Conservation (phyloP, 176 grass and related monocot genomes). For the Oryza glumipatula region DNA sequence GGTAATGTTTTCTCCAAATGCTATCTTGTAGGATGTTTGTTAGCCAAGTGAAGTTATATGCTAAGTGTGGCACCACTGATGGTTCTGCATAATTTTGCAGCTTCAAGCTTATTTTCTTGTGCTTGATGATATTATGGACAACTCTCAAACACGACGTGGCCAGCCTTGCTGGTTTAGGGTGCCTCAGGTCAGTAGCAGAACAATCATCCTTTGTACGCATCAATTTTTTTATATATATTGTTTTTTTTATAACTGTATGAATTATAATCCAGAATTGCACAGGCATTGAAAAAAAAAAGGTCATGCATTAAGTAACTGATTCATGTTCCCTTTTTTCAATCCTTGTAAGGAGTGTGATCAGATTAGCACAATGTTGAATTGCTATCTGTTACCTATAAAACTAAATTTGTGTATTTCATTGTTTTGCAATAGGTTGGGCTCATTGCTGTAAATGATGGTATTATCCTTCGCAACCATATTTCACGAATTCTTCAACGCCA, state of each 20-base stretch:
- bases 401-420: conserved; percentile 30
- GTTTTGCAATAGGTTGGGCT: conserved; percentile 83
- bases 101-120: conserved; percentile 99
- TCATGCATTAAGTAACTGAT: conserved; percentile 9
- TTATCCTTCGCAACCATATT: conserved; percentile 95
- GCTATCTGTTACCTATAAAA: conserved; percentile 21
- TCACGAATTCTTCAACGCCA: conserved; percentile 81
- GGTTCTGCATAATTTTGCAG: conserved; percentile 45
- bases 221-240: neutral
- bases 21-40: conserved; percentile 22
- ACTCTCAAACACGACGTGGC: conserved; percentile 84
- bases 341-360: neutral
- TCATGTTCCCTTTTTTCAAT: conserved; percentile 13
- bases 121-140: conserved; percentile 99
- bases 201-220: neutral
- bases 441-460: conserved; percentile 96
- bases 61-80: conserved; percentile 4
- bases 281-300: neutral
- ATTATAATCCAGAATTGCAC: neutral
- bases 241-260: conserved; percentile 6
- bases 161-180: conserved; percentile 94
- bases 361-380: neutral
- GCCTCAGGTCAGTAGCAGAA: conserved; percentile 65
- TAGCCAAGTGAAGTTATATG: neutral
- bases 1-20: conserved; percentile 47